A percentile compares a stretch with the other conserved stretches of the same genome.
Evolutionary conservation across 2,329 filamentous ascomycete species (phyloP).

Genomic region (Colletotrichum truncatum): DNA sequence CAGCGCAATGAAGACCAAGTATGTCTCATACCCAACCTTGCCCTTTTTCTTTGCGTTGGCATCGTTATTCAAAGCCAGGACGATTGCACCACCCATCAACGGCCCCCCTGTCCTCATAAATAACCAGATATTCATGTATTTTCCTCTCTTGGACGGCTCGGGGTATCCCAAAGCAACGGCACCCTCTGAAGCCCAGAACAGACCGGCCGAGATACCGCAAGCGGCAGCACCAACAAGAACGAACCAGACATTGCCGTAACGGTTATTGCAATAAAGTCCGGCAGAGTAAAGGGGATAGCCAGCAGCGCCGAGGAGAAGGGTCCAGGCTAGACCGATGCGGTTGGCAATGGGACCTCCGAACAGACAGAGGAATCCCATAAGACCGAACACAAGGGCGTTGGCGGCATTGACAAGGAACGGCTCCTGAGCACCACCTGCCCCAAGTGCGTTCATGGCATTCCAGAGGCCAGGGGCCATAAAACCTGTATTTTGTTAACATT

Average conservation of each 20-base stretch:
- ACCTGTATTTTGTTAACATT: not conserved
- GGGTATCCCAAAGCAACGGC: conserved; percentile 59
- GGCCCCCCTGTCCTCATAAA: conserved; percentile 61
- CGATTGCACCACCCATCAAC: conserved; percentile 55
- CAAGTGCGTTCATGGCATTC: conserved; percentile 64
- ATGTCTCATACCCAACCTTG: conserved; percentile 37
- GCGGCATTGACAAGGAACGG: conserved; percentile 62
- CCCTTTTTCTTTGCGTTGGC: conserved; percentile 34
- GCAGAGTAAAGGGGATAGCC: conserved; percentile 59
- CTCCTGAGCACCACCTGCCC: conserved; percentile 60
- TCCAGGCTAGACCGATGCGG: conserved; percentile 55
- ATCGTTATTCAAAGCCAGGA: conserved; percentile 51
- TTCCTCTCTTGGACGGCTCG: conserved; percentile 54
- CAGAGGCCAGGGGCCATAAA: conserved; percentile 61
- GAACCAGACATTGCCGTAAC: conserved; percentile 61
- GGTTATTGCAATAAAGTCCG: conserved; percentile 58
- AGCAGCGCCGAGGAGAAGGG: conserved; percentile 52
- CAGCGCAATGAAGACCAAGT: conserved; percentile 39
- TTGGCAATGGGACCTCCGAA: conserved; percentile 59
- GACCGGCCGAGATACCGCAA: conserved; percentile 57
- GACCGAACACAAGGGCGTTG: conserved; percentile 59
- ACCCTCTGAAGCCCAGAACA: conserved; percentile 61
- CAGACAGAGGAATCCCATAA: conserved; percentile 56
- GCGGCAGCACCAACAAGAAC: conserved; percentile 57
- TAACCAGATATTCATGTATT: conserved; percentile 46